Percentiles rank a stretch among this genome's conserved stretches.
phyloP scores from a whole-genome alignment of 2,329 filamentous ascomycete species.

The Aspergillus ruber region DNA sequence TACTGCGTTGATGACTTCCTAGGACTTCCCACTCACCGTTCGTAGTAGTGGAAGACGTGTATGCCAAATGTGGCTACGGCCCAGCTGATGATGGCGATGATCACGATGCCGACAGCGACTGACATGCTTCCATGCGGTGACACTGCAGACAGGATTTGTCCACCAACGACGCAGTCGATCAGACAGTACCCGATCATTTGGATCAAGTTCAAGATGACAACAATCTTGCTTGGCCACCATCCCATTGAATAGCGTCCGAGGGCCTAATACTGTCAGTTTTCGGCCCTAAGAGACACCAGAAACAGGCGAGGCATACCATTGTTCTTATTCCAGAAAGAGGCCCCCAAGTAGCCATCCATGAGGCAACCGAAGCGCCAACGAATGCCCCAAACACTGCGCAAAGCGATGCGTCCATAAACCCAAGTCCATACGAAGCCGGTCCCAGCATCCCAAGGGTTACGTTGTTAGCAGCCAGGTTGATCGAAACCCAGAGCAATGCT shows the following conservation, averaged over 20 bases:
- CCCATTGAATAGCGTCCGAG: conserved; percentile 58
- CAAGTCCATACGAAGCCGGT: conserved; percentile 52
- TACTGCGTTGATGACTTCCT: not conserved
- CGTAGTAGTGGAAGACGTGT: conserved; percentile 61
- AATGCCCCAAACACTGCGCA: conserved; percentile 54
- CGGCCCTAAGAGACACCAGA: not conserved
- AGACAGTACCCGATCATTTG: conserved; percentile 57
- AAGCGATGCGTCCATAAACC: conserved; percentile 52
- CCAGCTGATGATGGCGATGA: conserved; percentile 58
- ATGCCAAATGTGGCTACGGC: conserved; percentile 62
- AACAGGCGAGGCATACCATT: conserved; percentile 38
- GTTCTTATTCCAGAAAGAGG: conserved; percentile 57
- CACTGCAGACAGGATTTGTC: conserved; percentile 63
- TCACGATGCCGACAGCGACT: conserved; percentile 59
- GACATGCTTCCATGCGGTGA: conserved; percentile 53
- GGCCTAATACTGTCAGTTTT: conserved; percentile 29
- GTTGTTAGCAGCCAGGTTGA: conserved; percentile 59
- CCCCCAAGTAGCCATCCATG: conserved; percentile 58
- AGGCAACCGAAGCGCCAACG: conserved; percentile 49
- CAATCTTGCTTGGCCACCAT: conserved; percentile 59
- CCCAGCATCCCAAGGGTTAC: conserved; percentile 60
- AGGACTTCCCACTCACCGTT: conserved; percentile 41
- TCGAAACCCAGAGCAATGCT: conserved; percentile 54
- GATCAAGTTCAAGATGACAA: conserved; percentile 57
- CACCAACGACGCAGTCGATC: conserved; percentile 60